Base-by-base conservation (phyloP, 2,329 filamentous ascomycete genomes). In the Colletotrichum sp. region DNA sequence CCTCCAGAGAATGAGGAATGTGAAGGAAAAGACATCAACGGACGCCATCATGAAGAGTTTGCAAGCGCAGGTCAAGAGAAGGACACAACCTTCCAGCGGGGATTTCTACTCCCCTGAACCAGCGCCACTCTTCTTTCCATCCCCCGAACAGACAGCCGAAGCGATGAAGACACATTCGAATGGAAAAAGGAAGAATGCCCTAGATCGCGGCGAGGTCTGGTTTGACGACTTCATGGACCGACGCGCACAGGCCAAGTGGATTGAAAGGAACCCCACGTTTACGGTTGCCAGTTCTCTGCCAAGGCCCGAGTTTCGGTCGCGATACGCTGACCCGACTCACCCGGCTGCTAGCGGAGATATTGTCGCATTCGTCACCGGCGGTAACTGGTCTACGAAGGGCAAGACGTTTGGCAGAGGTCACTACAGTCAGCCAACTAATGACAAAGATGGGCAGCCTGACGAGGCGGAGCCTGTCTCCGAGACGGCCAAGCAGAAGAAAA, bases 81-180 rank as follows among this genome's bases (percentile, higher is more conserved):
- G 52, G 52, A 57, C 15, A 16, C n/a, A 57, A 26, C 21, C 52
- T 26, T 57, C 52, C 0, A 26, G 21, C 52, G 86, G 84, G 1
- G 80, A 82, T 15, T 88, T 88, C 15, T 83, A 87, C 34, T 81
- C 85, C 28, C 87, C 87, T 0, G 85, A 89, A 68, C 81, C 86
- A 3, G 89, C 89, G 6, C 87, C 89, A 0, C 81, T 91, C 12
- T 78, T 89, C 10, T 90, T 88, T 71, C 89, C 89, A 0, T 82
- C 81, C 5, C 81, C 89, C 1, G 86, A 89, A 49, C 74, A 76
- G 16, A 52, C 79, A 13, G 69, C 81, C 8, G 77, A 75, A 4
- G 21, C 60, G 34, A 36, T 68, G 44, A 76, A 76, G 26, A 49
- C 75, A 24, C 67, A 74, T 59, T 59, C 79, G 4, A 76, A 80